Base-by-base conservation (phyloP, 2,329 filamentous ascomycete species). In the Apiospora aurea region DNA sequence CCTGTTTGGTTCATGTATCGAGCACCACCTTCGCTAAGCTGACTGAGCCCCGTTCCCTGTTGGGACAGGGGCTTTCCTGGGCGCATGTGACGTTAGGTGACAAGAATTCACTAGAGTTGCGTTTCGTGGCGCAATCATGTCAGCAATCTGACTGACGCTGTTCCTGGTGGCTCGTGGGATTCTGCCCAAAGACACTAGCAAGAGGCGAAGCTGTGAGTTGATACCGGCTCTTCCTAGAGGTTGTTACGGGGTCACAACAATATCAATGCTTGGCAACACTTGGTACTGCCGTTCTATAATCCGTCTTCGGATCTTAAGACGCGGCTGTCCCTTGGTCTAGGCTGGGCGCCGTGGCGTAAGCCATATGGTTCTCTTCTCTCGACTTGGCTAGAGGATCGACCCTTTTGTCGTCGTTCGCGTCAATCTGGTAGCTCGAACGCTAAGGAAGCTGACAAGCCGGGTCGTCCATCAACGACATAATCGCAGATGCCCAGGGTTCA, bases 291-390 rank as follows among this genome's bases (percentile, higher is more conserved):
- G 53, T 38, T 61, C 53, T 61, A 38, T 34, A 38, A 41, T 7
- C 57, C 57, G 34, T n/a, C 57, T 64, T 64, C 34, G 21, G 18
- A 38, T 64, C 16, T 21, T 61, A 21, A 61, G 53, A n/a, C 29
- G 29, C 53, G 29, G 29, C 18, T 10, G 53, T n/a, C 8, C 29
- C 29, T 18, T 38, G 21, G 57, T 18, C 57, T 41, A 64, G 29
- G 24, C 34, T 64, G 57, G 34, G 57, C 34, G 53, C 53, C 14
- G 53, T 61, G 53, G 53, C 53, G 53, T 29, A 61, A 61, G 53
- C 53, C 29, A 34, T 21, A 21, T 38, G 26, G 38, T 61, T 38
- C 53, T 61, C 21, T 29, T n/a, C 34, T 38, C 53, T 34, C 34
- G 29, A 10, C 53, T 61, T 61, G 53, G 53, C 53, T 61, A 61